These are phyloP conservation scores for Xylariaceae sp. DNA, from an alignment of 2,329 filamentous ascomycete genomes.

Conservation along the genomic window DNA sequence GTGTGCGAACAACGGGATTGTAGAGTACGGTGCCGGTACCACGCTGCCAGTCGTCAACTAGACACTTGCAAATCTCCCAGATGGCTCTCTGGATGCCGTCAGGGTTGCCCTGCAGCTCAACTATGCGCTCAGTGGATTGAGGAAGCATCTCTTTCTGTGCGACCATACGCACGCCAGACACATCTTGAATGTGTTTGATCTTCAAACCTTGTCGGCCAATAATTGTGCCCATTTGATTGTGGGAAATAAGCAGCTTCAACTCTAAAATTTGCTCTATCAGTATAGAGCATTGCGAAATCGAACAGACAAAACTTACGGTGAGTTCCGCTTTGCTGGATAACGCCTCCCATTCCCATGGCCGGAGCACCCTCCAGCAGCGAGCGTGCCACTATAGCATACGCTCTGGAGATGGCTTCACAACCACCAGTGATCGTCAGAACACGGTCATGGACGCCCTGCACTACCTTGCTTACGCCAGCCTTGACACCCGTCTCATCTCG, in stretches of 20 bases:
- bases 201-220: conserved; percentile 96
- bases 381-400: conserved; percentile 91
- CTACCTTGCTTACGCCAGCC: conserved; percentile 98
- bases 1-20: conserved; percentile 92
- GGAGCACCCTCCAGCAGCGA: conserved; percentile 92
- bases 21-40: conserved; percentile 97
- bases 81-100: conserved; percentile 95
- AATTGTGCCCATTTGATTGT: conserved; percentile 99
- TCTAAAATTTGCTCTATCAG: conserved; percentile 60
- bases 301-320: conserved; percentile 73
- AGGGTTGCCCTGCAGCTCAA: conserved; percentile 93
- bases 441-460: conserved; percentile 95
- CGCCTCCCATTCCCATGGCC: conserved; percentile 93
- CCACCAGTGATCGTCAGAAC: conserved; percentile 94
- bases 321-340: conserved; percentile 85
- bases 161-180: conserved; percentile 96
- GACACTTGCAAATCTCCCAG: conserved; percentile 99
- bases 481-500: conserved; percentile 98
- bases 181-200: conserved; percentile 99
- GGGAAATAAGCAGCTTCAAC: conserved; percentile 96
- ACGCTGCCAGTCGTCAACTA: conserved; percentile 97
- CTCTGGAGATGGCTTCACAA: conserved; percentile 86
- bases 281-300: not conserved
- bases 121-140: conserved; percentile 96
- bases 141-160: conserved; percentile 99